Conservation (phyloP, 257 asterid species). For the Solanum tarijense region DNA sequence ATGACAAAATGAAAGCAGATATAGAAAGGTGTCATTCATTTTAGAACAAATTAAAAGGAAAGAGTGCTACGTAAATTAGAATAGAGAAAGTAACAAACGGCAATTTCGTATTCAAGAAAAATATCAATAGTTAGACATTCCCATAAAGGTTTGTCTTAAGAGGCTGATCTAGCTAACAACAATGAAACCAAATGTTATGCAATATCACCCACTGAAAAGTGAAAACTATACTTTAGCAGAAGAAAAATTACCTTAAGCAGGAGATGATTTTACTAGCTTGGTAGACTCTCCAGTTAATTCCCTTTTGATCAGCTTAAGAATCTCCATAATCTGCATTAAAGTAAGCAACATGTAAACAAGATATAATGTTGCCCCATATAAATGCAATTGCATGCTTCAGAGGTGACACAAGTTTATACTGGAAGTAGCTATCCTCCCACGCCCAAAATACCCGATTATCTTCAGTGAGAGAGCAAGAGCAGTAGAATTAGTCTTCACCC, state of each 20-base stretch:
- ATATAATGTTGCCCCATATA: background rate
- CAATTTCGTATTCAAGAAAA: background rate
- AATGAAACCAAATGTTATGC: background rate
- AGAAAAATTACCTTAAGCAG: constrained; percentile 5
- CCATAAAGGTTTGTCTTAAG: background rate
- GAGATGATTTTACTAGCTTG: constrained; percentile 18
- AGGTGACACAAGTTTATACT: background rate
- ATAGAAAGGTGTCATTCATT: background rate
- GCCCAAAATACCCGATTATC: background rate
- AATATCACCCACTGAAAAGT: background rate
- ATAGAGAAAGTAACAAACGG: background rate
- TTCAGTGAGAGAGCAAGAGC: background rate
- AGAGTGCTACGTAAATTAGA: background rate
- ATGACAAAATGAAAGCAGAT: background rate
- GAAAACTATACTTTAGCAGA: background rate
- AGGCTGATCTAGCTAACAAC: background rate
- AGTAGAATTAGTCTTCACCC: background rate
- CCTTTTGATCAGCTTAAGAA: constrained; percentile 67
- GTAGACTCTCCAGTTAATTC: constrained; percentile 71
- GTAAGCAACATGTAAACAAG: background rate
- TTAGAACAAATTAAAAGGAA: background rate
- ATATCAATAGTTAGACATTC: background rate
- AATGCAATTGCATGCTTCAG: background rate
- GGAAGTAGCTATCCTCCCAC: background rate
- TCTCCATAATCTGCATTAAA: constrained; percentile 55